Evolutionary conservation across 225 moss, liverwort and hornwort genomes (phyloP).

Genomic region (Pleurozium schreberi): DNA sequence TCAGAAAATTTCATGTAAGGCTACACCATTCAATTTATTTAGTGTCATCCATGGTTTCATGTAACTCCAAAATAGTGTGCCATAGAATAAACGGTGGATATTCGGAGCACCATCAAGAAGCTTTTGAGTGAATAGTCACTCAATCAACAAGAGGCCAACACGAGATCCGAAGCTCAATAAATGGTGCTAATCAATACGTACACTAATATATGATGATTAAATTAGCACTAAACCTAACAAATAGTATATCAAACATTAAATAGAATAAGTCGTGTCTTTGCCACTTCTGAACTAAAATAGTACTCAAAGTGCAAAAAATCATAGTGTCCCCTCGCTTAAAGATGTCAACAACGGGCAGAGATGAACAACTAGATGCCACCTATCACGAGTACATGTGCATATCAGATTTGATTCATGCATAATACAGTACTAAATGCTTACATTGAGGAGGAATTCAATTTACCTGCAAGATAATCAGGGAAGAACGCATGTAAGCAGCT

Average conservation of each 20-base stretch:
- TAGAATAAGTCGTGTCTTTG: not conserved
- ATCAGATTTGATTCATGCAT: not conserved
- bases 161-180: not conserved
- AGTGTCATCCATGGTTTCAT: not conserved
- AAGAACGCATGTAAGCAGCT: conserved; percentile 70
- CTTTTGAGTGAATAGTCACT: too few relatives aligned
- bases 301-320: not conserved
- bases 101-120: not conserved
- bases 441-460: not conserved
- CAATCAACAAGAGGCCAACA: not conserved
- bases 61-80: not conserved
- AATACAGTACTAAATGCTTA: not conserved
- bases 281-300: not conserved
- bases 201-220: not conserved
- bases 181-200: not conserved
- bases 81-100: not conserved
- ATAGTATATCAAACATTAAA: not conserved
- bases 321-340: not conserved
- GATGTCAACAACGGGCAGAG: not conserved
- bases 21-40: not conserved
- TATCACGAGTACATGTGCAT: not conserved
- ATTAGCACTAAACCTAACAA: not conserved
- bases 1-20: not conserved
- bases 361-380: not conserved
- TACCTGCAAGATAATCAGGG: conserved; percentile 76